Conservation (phyloP, 2,329 filamentous ascomycete genomes). For the Xylaria sp. region DNA sequence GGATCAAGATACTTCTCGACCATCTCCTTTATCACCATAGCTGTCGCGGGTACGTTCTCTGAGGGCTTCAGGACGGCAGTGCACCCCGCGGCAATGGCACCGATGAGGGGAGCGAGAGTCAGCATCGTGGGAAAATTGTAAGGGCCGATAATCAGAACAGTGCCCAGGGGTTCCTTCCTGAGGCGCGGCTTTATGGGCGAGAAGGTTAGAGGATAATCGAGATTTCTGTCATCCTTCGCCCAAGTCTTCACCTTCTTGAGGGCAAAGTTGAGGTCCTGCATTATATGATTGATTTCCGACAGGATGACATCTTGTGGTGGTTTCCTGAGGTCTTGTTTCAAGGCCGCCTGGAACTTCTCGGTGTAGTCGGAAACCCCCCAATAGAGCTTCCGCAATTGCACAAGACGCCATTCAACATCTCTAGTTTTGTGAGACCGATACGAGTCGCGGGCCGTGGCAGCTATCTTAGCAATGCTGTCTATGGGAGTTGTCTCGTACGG, state of each 20-base stretch:
- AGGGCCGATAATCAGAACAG: constrained; percentile 82
- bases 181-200: constrained; percentile 73
- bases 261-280: constrained; percentile 80
- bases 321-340: constrained; percentile 79
- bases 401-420: constrained; percentile 76
- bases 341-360: constrained; percentile 72
- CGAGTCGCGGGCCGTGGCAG: constrained; percentile 64
- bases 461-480: constrained; percentile 65
- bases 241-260: constrained; percentile 79
- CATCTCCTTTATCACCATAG: constrained; percentile 79
- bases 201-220: constrained; percentile 70
- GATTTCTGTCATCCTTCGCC: constrained; percentile 77
- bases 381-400: constrained; percentile 91
- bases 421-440: constrained; percentile 83
- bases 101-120: constrained; percentile 75
- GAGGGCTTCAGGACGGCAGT: constrained; percentile 90
- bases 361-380: constrained; percentile 86
- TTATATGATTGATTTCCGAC: constrained; percentile 75
- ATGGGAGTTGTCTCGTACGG: constrained; percentile 64
- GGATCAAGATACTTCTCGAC: constrained; percentile 76
- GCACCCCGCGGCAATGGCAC: constrained; percentile 90
- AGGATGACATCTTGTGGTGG: constrained; percentile 72
- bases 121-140: constrained; percentile 95
- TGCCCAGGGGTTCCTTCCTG: constrained; percentile 84
- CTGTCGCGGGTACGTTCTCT: constrained; percentile 75